Percentiles rank a stretch among this genome's conserved stretches.
Evolutionary conservation across 805 yeast genomes (phyloP).

Genomic region (Komagataella pastoris): DNA sequence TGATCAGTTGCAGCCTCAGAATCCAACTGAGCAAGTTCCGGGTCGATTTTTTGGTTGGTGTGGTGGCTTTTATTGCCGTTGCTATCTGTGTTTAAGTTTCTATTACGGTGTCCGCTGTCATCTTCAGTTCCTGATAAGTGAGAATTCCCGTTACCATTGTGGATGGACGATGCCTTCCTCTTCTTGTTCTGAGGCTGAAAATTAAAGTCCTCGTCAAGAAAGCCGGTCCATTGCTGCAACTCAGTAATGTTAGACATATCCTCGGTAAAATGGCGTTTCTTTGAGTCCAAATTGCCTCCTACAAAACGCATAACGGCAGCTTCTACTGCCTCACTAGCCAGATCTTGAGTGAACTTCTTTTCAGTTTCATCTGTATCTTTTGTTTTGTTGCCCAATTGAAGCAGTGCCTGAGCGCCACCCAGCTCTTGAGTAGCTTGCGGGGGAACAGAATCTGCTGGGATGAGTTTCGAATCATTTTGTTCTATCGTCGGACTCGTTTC

Average conservation of each 20-base stretch:
- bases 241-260: slow-evolving; percentile 31
- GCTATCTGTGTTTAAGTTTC: not conserved
- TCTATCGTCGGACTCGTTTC: not conserved
- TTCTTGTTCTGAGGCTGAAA: slow-evolving; percentile 3
- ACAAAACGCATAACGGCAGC: slow-evolving; percentile 70
- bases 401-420: slow-evolving; percentile 15
- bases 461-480: not conserved
- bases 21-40: slow-evolving; percentile 40
- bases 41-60: slow-evolving; percentile 31
- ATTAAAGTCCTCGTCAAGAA: slow-evolving; percentile 27
- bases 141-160: not conserved
- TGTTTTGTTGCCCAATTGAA: slow-evolving; percentile 10
- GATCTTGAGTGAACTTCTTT: not conserved
- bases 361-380: slow-evolving; percentile 3
- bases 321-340: slow-evolving; percentile 40
- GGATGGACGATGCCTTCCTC: not conserved
- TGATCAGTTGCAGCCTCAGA: slow-evolving; percentile 29
- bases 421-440: slow-evolving; percentile 7
- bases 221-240: slow-evolving; percentile 42
- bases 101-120: not conserved
- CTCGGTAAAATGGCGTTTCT: slow-evolving; percentile 20
- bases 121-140: not conserved
- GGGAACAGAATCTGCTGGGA: not conserved
- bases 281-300: slow-evolving; percentile 39
- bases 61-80: slow-evolving; percentile 2